Base-by-base conservation (phyloP, 495 filamentous ascomycete species). In the Durotheca rogersii region DNA sequence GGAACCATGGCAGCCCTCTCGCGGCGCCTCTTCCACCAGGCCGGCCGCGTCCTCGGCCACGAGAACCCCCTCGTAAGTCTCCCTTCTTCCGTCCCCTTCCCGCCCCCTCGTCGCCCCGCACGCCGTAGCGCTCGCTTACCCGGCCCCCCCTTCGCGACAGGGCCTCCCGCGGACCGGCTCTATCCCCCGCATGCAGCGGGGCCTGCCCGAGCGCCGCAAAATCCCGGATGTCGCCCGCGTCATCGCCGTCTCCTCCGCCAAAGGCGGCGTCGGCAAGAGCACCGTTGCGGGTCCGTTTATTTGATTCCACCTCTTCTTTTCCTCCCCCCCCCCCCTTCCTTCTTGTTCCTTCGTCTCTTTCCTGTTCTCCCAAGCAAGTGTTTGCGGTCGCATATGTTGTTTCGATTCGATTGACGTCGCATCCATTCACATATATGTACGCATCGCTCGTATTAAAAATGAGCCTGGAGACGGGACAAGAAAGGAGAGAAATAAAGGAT, bases 251-350 rank as follows among this genome's bases (percentile, higher is more conserved):
- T 95, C 89, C 27, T 96, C 90, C 0, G 93, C 94, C 4, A 99
- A 99, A 60, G 93, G 93, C 7, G 93, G 93, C 27, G 93, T 99
- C 1, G 93, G 93, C 0, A 99, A 99, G 64, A 91, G 86, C 34
- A 99, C 93, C 11, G 84, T 99, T 21, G 87, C 93, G 4, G 86
- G 87, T 89, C 36, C 17, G 67, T 37, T 6, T n/a, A n/a, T n/a
- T n/a, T n/a, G n/a, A n/a, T n/a, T n/a, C n/a, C n/a, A n/a, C n/a
- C n/a, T n/a, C n/a, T n/a, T n/a, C n/a, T n/a, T n/a, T n/a, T n/a
- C n/a, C n/a, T n/a, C n/a, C n/a, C n/a, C n/a, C n/a, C n/a, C n/a
- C n/a, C n/a, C n/a, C n/a, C n/a, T n/a, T n/a, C n/a, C n/a, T n/a
- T n/a, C n/a, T n/a, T n/a, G n/a, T n/a, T n/a, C n/a, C n/a, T n/a